phyloP scores from a whole-genome alignment of 371 early-diverging fungal genomes.

The Zopfochytrium polystomum region DNA sequence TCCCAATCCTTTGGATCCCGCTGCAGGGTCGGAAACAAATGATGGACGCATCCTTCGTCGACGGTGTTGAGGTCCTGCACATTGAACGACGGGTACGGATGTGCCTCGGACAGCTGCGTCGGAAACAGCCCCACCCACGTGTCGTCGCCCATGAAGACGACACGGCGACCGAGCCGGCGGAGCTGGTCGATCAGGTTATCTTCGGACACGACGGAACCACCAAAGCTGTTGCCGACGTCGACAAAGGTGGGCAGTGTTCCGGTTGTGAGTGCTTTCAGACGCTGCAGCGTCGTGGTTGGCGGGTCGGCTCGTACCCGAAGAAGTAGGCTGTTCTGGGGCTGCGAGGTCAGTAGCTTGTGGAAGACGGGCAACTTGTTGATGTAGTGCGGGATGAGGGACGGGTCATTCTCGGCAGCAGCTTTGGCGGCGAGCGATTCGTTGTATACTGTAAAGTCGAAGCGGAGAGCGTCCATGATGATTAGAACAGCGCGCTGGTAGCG shows the following conservation, averaged over 20 bases:
- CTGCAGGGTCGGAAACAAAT: constrained; percentile 50
- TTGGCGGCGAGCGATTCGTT: constrained; percentile 25
- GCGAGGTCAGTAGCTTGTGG: constrained; percentile 45
- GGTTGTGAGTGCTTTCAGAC: constrained; percentile 87
- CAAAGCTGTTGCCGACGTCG: constrained; percentile 93
- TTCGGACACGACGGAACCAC: constrained; percentile 70
- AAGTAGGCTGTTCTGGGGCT: constrained; percentile 67
- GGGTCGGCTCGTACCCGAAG: constrained; percentile 89
- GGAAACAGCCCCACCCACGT: constrained; percentile 90
- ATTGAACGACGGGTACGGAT: constrained; percentile 82
- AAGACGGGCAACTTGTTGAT: constrained; percentile 74
- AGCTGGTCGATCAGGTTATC: constrained; percentile 80
- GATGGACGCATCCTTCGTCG: constrained; percentile 74
- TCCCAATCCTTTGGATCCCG: constrained; percentile 59
- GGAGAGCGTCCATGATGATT: constrained; percentile 86
- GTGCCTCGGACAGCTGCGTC: constrained; percentile 54
- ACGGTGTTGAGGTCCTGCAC: constrained; percentile 90
- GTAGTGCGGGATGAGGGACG: constrained; percentile 49
- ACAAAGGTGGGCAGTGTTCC: constrained; percentile 91
- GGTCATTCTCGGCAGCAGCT: constrained; percentile 32
- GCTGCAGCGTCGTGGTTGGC: constrained; percentile 95
- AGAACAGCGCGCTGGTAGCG: constrained; percentile 68
- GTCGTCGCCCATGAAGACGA: constrained; percentile 93
- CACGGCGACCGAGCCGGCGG: constrained; percentile 44
- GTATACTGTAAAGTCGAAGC: constrained; percentile 72